phyloP scores from a whole-genome alignment of 768 basidiomycete genomes.

The Bullera alba region DNA sequence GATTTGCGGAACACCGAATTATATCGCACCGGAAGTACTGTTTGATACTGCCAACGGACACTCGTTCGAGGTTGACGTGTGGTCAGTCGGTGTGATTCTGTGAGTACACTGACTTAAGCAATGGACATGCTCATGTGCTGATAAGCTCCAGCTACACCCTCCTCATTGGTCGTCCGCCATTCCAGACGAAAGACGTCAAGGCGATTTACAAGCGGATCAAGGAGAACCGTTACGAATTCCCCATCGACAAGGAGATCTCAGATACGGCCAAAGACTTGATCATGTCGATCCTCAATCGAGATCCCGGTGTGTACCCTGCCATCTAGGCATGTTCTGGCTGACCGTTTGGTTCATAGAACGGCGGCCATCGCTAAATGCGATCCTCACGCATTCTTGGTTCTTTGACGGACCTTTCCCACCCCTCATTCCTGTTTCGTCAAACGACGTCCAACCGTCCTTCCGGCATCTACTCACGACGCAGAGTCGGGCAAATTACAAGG shows the following conservation, averaged over 20 bases:
- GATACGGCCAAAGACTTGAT: slow-evolving; percentile 69
- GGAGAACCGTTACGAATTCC: slow-evolving; percentile 89
- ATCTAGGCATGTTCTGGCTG: too few species aligned
- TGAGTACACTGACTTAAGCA: slow-evolving; percentile 42
- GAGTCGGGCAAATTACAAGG: slow-evolving; percentile 66
- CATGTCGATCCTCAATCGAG: slow-evolving; percentile 72
- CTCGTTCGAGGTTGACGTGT: slow-evolving; percentile 96
- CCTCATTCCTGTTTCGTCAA: slow-evolving; percentile 71
- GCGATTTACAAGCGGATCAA: slow-evolving; percentile 94
- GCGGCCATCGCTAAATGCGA: slow-evolving; percentile 76
- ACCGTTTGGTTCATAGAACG: slow-evolving; percentile 45
- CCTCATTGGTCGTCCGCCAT: slow-evolving; percentile 88
- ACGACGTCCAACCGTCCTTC: slow-evolving; percentile 70
- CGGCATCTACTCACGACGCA: slow-evolving; percentile 55
- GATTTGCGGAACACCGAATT: slow-evolving; percentile 97
- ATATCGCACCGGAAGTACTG: slow-evolving; percentile 94
- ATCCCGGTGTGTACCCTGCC: slow-evolving; percentile 54
- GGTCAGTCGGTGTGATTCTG: slow-evolving; percentile 94
- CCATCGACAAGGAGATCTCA: slow-evolving; percentile 65
- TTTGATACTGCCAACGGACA: slow-evolving; percentile 80
- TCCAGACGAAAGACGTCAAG: slow-evolving; percentile 97
- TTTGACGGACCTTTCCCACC: slow-evolving; percentile 69
- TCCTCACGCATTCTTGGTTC: slow-evolving; percentile 80
- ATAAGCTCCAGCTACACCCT: slow-evolving; percentile 63
- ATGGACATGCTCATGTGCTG: not conserved